Base-by-base conservation (phyloP, 2,329 filamentous ascomycete genomes). In the Helotiales sp. region DNA sequence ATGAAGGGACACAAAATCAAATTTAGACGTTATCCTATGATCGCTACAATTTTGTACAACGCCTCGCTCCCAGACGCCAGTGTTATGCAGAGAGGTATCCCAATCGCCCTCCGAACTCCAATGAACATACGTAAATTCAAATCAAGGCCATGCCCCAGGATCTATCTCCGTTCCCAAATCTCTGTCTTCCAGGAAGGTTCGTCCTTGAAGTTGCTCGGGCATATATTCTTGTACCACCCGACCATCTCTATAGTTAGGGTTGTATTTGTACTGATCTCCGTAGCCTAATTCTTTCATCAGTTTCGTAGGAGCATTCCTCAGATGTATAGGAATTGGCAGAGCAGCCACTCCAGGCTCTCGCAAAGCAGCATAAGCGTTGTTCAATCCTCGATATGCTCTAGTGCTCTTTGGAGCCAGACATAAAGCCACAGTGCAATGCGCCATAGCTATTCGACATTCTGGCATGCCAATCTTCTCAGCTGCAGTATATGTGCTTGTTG, bases 401-500 rank as follows among this genome's bases (percentile, higher is more conserved):
- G 92, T 97, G 66, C 88, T 93, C 77, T 99, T 98, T 1, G 87
- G 88, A 0, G 93, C 88, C 15, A 91, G 77, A 3, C 87, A 83
- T 49, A 98, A 79, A 0, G 95, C 93, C 0, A 95, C 89, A 7
- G 91, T 83, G 66, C 87, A 90, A 74, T 99, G 95, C 0, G 90
- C 93, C 5, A 99, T 82, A 52, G 93, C 91, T 67, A 98, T 98
- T 8, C 93, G 84, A 17, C 92, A 93, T 75, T 99, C 95, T 0
- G 95, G 95, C 82, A 98, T 90, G 25, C 95, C 95, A 52, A 99
- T 90, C 73, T 95, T 93, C 74, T 98, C 91, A 1, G 90, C 88
- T 0, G 95, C 93, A 1, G 88, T 88, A 73, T 96, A 96, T 2
- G 93, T 84, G 0, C 91, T 87, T 0, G 91, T 96, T 1, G 93